These are phyloP conservation scores for Royoungia palumana DNA, from an alignment of 768 basidiomycete genomes.

Conservation along the genomic window DNA sequence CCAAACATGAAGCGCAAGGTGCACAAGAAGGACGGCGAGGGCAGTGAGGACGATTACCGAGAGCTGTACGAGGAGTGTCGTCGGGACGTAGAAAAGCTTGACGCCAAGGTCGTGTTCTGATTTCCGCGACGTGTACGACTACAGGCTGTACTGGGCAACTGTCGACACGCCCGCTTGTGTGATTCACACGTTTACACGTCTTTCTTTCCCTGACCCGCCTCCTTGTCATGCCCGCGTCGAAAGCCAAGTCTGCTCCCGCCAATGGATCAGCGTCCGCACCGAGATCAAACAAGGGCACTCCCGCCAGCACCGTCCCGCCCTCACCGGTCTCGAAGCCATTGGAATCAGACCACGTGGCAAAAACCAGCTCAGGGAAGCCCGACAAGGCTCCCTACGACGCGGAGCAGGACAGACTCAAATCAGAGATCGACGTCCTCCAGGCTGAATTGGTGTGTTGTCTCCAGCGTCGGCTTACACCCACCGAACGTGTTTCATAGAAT, in stretches of 20 bases:
- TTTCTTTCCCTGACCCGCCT: constrained; percentile 16
- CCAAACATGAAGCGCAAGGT: constrained; percentile 72
- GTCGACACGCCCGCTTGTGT: background rate
- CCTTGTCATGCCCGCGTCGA: constrained; percentile 38
- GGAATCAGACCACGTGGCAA: constrained; percentile 16
- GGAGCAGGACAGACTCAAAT: constrained; percentile 80
- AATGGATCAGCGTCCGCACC: constrained; percentile 42
- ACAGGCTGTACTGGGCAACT: too few species aligned
- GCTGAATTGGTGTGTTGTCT: constrained; percentile 65
- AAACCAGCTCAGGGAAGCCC: constrained; percentile 54
- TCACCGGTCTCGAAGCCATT: constrained; percentile 24
- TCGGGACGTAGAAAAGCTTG: constrained; percentile 80
- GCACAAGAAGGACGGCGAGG: constrained; percentile 58
- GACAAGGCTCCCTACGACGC: constrained; percentile 83
- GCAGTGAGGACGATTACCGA: constrained; percentile 79
- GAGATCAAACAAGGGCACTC: constrained; percentile 17
- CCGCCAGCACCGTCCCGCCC: constrained; percentile 26
- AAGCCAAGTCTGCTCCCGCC: constrained; percentile 51
- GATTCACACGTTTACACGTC: constrained; percentile 22
- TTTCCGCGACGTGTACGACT: background rate
- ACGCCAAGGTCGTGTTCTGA: constrained; percentile 67
- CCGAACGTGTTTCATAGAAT: constrained; percentile 40
- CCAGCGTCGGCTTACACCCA: background rate
- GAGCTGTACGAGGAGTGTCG: constrained; percentile 85
- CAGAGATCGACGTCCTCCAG: constrained; percentile 82